Conservation (phyloP, 176 grass and related monocot species). For the Oryza longistaminata region DNA sequence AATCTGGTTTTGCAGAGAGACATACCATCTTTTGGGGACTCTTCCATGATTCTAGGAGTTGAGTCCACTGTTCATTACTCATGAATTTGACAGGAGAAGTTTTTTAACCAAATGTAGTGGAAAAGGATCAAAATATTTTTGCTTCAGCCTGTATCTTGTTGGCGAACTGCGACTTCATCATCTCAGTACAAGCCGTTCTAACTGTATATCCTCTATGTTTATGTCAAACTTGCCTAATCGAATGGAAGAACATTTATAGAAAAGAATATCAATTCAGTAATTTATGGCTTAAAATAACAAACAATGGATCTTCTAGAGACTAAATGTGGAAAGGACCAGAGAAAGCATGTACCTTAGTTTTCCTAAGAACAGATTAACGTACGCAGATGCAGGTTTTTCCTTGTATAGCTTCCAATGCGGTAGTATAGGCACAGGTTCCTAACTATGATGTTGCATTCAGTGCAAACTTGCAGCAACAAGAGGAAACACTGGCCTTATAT, state of each 20-base stretch:
- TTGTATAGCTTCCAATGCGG: slow-evolving; percentile 8
- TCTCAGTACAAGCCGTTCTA: background rate
- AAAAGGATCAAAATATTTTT: background rate
- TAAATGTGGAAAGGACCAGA: background rate
- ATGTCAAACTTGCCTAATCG: slow-evolving; percentile 17
- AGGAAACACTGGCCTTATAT: background rate
- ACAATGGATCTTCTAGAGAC: background rate
- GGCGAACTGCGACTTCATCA: background rate
- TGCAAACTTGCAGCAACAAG: slow-evolving; percentile 22
- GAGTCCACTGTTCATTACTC: background rate
- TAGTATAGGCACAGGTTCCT: background rate
- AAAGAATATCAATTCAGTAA: background rate
- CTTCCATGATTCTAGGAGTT: background rate
- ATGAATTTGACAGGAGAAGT: background rate
- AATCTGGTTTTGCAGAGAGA: background rate
- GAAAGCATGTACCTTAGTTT: background rate
- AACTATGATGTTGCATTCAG: background rate
- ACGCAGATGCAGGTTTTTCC: too few relatives aligned
- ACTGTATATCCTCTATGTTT: background rate
- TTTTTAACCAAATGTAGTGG: background rate
- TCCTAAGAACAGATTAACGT: background rate
- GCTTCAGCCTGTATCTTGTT: background rate
- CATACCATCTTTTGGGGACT: background rate
- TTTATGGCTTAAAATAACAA: background rate
- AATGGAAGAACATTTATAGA: background rate